These are phyloP conservation scores for Tolypocladium ovalisporum DNA, from an alignment of 2,329 filamentous ascomycete species.

Conservation along the genomic window DNA sequence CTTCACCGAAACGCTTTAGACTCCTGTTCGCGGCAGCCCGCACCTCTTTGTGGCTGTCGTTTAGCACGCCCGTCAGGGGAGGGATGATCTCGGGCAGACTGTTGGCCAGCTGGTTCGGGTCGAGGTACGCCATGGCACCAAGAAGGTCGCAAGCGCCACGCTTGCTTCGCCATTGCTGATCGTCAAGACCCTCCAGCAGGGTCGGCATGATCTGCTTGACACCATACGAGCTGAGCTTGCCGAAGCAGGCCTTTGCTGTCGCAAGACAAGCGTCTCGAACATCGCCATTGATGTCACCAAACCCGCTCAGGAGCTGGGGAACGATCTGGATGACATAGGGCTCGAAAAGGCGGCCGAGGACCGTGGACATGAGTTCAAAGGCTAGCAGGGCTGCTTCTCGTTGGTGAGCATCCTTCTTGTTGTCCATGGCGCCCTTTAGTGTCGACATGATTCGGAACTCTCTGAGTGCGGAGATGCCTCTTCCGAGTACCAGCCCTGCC, in stretches of 20 bases:
- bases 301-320: slow-evolving; percentile 77
- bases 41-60: slow-evolving; percentile 97
- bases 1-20: slow-evolving; percentile 94
- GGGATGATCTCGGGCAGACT: slow-evolving; percentile 96
- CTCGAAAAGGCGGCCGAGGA: slow-evolving; percentile 84
- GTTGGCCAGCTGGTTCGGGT: slow-evolving; percentile 84
- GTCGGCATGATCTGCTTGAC: slow-evolving; percentile 92
- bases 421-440: slow-evolving; percentile 74
- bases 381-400: slow-evolving; percentile 81
- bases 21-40: slow-evolving; percentile 85
- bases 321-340: slow-evolving; percentile 95
- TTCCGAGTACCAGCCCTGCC: slow-evolving; percentile 80
- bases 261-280: slow-evolving; percentile 90
- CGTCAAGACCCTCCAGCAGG: slow-evolving; percentile 81
- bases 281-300: slow-evolving; percentile 79
- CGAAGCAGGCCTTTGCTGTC: slow-evolving; percentile 88
- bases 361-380: slow-evolving; percentile 78
- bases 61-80: slow-evolving; percentile 83
- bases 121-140: slow-evolving; percentile 96
- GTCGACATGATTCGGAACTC: slow-evolving; percentile 80
- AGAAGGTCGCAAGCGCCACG: slow-evolving; percentile 95
- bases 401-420: slow-evolving; percentile 86
- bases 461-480: slow-evolving; percentile 68
- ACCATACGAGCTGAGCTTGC: slow-evolving; percentile 85
- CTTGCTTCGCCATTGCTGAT: slow-evolving; percentile 96